A percentile compares a stretch with the other conserved stretches of the same genome.
Evolutionary conservation across 345 rosid genomes (phyloP).

Genomic region (Dovyalis caffra): DNA sequence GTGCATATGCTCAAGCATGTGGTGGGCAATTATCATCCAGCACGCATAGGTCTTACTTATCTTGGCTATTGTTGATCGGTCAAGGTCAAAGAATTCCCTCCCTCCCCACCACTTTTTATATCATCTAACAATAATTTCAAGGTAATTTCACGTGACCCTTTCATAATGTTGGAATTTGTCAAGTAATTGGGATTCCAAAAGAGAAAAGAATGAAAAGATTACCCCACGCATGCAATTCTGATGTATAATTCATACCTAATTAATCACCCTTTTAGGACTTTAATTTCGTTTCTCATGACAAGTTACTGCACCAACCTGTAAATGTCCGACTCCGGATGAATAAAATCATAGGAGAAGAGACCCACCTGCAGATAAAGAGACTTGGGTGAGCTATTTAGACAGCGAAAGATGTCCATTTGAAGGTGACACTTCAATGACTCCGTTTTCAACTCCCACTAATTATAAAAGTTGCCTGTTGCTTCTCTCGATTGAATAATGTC

Average conservation of each 20-base stretch:
- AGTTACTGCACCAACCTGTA: neutral
- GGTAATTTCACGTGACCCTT: constrained; percentile 30
- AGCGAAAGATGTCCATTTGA: constrained; percentile 12
- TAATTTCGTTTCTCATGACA: neutral
- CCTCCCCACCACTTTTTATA: neutral
- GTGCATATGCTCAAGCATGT: constrained; percentile 26
- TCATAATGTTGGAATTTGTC: constrained; percentile 12
- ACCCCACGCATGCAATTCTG: neutral
- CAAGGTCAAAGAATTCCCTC: constrained; percentile 12
- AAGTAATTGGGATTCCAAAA: neutral
- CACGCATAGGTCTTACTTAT: neutral
- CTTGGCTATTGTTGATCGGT: constrained; percentile 9
- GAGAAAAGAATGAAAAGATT: neutral
- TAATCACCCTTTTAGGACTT: neutral
- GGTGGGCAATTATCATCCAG: constrained; percentile 28
- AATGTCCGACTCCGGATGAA: neutral
- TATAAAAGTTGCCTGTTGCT: constrained; percentile 1
- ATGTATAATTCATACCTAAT: neutral
- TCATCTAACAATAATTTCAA: constrained; percentile 15
- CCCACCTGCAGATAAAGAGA: neutral
- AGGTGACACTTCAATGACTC: constrained; percentile 19
- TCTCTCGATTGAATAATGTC: neutral
- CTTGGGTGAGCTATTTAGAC: constrained; percentile 1
- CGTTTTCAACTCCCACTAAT: neutral
- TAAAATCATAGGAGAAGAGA: neutral